Evolutionary conservation across 257 asterid species (phyloP).

Genomic region (Nicotiana tomentosiformis): DNA sequence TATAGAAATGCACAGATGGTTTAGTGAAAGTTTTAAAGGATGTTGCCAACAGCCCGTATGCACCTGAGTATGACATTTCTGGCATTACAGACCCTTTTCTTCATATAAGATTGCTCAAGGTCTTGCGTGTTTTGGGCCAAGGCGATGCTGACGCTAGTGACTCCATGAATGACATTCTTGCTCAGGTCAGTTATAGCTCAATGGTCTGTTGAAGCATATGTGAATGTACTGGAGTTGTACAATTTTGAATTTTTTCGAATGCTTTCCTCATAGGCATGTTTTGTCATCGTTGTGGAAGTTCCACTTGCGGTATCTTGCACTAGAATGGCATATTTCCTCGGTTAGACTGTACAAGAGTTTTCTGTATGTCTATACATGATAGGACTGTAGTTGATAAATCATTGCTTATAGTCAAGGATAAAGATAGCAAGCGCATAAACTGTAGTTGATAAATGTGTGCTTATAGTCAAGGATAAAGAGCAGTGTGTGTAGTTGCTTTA

Average conservation of each 20-base stretch:
- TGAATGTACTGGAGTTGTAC: not conserved
- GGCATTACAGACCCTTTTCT: constrained; percentile 97
- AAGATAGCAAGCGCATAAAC: not conserved
- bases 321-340: not conserved
- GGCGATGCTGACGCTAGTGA: constrained; percentile 96
- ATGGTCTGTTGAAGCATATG: not conserved
- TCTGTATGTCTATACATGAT: not conserved
- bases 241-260: not conserved
- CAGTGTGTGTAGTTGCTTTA: not conserved
- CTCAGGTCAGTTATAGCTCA: constrained; percentile 59
- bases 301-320: not conserved
- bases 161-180: constrained; percentile 92
- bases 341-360: not conserved
- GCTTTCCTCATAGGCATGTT: not conserved
- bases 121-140: constrained; percentile 79
- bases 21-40: constrained; percentile 79
- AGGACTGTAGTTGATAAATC: not conserved
- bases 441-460: not conserved
- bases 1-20: constrained; percentile 87
- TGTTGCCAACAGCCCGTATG: constrained; percentile 84
- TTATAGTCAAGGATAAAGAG: not conserved
- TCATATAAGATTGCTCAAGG: constrained; percentile 78
- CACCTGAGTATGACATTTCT: constrained; percentile 94
- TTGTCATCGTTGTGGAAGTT: not conserved
- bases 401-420: not conserved